These are phyloP conservation scores for Sphagnum fallax DNA, from an alignment of 228 moss, liverwort and hornwort species.

Conservation along the genomic window DNA sequence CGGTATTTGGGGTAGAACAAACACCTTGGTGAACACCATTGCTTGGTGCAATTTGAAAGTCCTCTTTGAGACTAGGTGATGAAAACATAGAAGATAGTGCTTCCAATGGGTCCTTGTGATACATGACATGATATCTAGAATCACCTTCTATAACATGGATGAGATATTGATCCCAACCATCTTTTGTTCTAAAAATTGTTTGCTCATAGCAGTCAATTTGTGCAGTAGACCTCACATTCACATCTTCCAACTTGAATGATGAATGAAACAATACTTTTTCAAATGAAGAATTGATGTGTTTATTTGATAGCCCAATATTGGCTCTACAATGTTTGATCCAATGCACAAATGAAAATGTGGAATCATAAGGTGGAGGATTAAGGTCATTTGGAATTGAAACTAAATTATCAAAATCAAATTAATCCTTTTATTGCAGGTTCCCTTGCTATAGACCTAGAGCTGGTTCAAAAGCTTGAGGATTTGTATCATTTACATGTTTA, in stretches of 20 bases:
- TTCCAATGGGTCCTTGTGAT: background rate
- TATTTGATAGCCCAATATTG: background rate
- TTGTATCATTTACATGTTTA: too few species aligned
- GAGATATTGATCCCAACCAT: background rate
- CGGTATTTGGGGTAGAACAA: background rate
- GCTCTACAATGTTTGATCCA: background rate
- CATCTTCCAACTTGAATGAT: background rate
- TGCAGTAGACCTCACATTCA: background rate
- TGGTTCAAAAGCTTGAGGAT: too few species aligned
- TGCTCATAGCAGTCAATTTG: background rate
- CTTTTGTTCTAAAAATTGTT: background rate
- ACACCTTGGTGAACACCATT: background rate
- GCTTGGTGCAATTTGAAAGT: background rate
- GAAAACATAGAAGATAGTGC: background rate
- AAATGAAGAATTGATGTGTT: background rate
- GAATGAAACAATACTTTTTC: background rate
- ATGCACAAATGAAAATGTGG: slow-evolving; percentile 1
- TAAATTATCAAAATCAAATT: too few species aligned
- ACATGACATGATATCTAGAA: background rate
- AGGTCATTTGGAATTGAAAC: too few species aligned
- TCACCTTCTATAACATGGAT: background rate
- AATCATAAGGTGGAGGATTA: background rate
- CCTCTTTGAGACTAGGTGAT: background rate
- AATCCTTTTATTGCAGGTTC: too few species aligned
- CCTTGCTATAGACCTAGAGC: too few species aligned